Percentiles rank a stretch among this genome's conserved stretches.
phyloP scores from a whole-genome alignment of 2,329 filamentous ascomycete genomes.

The Hymenoscyphus fructigenus region DNA sequence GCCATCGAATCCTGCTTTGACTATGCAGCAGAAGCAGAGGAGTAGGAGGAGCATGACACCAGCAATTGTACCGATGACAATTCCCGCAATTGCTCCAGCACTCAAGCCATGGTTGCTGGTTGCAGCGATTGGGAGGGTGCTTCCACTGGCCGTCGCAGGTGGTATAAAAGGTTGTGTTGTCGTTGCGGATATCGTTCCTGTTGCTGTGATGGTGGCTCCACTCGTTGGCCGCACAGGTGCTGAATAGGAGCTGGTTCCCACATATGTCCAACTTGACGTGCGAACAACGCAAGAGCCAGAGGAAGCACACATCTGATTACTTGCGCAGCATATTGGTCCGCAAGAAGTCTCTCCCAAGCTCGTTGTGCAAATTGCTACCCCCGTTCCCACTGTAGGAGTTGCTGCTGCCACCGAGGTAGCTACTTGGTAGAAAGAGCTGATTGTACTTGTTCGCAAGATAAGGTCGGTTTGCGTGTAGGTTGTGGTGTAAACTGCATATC shows the following conservation, averaged over 20 bases:
- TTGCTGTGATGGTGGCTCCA: slow-evolving; percentile 48
- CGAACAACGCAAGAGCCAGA: slow-evolving; percentile 26
- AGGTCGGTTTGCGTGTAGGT: slow-evolving; percentile 59
- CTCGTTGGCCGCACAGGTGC: slow-evolving; percentile 53
- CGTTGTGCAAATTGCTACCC: slow-evolving; percentile 52
- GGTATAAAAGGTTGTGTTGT: slow-evolving; percentile 49
- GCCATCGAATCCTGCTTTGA: slow-evolving; percentile 59
- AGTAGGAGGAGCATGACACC: slow-evolving; percentile 67
- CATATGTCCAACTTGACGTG: slow-evolving; percentile 40
- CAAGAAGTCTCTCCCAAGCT: slow-evolving; percentile 59
- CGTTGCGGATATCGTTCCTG: slow-evolving; percentile 44
- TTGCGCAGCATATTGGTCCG: slow-evolving; percentile 68
- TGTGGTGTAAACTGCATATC: slow-evolving; percentile 36
- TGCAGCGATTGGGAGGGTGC: slow-evolving; percentile 25
- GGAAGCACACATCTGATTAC: slow-evolving; percentile 63
- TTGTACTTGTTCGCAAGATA: slow-evolving; percentile 57
- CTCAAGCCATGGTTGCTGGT: slow-evolving; percentile 49
- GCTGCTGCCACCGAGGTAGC: slow-evolving; percentile 13
- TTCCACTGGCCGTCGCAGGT: slow-evolving; percentile 52
- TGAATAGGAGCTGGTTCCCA: slow-evolving; percentile 27
- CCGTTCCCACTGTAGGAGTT: slow-evolving; percentile 8
- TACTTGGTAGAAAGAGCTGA: slow-evolving; percentile 49
- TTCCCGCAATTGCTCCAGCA: slow-evolving; percentile 74
- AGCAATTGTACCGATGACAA: slow-evolving; percentile 71
- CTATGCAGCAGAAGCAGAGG: slow-evolving; percentile 73